Base-by-base conservation (phyloP, 1,139 yeast species). In the Petasospora rhodanensis region DNA sequence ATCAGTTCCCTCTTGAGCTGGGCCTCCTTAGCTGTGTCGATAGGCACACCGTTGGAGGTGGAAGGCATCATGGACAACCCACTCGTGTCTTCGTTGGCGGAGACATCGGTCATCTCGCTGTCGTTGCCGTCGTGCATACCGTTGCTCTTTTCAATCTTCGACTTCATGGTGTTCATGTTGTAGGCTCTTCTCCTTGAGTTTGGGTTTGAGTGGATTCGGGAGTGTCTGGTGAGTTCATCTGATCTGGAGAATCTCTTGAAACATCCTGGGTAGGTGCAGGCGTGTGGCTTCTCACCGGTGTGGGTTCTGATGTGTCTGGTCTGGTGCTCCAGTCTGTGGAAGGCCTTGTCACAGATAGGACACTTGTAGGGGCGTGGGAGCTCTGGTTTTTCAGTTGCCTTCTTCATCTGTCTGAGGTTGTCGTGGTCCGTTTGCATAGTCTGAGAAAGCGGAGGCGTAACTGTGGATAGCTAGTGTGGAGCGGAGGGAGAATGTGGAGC, bases 231-330 rank as follows among this genome's bases (percentile, higher is more conserved):
- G 43, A 80, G 59, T 46, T 81, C 86, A 47, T 80, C 85, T 26
- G 79, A 66, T 40, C 89, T 63, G 33, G 80, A 73, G 56, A 81
- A 81, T 37, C 76, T 64, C 56, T 80, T 80, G 33, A 66, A 55
- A 54, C 91, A 82, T 38, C 66, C 78, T 17, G 76, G 73, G 56
- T 32, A 35, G 6, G 41, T 29, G 18, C 93, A 81, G n/a, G 70
- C 74, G 52, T 80, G 85, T n/a, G 91, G 91, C 47, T 82, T 77
- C 51, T 79, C 83, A 17, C 84, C 84, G 2, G 84, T 77, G 49
- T 77, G 83, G 21, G 80, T 76, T 41, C 83, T 61, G 49, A 77
- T 78, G 49, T 80, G 89, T 46, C 87, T 69, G 8, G 85, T 75
- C 51, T 78, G 79, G 54, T 79, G 83, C 51, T 76, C 83, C 32